Percentiles rank a stretch among this genome's conserved stretches.
phyloP scores from a whole-genome alignment of 2,329 filamentous ascomycete genomes.

The Fusarium sp. region DNA sequence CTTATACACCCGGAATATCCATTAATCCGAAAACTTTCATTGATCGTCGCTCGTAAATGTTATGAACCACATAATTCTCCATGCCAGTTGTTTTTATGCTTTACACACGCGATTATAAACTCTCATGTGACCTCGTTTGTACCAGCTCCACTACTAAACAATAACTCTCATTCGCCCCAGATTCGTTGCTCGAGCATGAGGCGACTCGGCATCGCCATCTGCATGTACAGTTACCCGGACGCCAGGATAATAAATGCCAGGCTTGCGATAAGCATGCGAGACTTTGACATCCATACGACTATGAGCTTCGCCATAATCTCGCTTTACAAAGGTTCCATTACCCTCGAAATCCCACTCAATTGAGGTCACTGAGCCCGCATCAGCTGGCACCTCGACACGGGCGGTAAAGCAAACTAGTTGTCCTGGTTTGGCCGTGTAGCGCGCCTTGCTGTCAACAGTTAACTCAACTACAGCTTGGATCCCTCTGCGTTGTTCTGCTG shows the following conservation, averaged over 20 bases:
- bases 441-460: neutral
- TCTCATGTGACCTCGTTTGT: too few species aligned
- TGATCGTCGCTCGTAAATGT: too few species aligned
- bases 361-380: neutral
- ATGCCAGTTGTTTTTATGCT: too few species aligned
- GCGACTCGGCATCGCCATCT: neutral
- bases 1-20: too few species aligned
- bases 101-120: too few species aligned
- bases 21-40: too few species aligned
- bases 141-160: too few species aligned
- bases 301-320: neutral
- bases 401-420: neutral
- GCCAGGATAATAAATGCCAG: neutral
- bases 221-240: neutral
- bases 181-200: neutral
- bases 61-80: too few species aligned
- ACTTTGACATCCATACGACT: neutral
- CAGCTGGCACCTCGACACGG: neutral
- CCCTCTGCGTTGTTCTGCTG: slow-evolving; percentile 26
- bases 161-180: neutral
- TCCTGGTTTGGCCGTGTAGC: neutral
- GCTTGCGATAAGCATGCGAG: neutral
- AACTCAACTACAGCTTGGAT: slow-evolving; percentile 41
- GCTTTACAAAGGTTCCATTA: neutral
- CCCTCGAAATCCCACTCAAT: slow-evolving; percentile 6